A percentile compares a stretch with the other conserved stretches of the same genome.
These are phyloP conservation scores for Epithele typhae DNA, from an alignment of 768 basidiomycete genomes.

Conservation along the genomic window DNA sequence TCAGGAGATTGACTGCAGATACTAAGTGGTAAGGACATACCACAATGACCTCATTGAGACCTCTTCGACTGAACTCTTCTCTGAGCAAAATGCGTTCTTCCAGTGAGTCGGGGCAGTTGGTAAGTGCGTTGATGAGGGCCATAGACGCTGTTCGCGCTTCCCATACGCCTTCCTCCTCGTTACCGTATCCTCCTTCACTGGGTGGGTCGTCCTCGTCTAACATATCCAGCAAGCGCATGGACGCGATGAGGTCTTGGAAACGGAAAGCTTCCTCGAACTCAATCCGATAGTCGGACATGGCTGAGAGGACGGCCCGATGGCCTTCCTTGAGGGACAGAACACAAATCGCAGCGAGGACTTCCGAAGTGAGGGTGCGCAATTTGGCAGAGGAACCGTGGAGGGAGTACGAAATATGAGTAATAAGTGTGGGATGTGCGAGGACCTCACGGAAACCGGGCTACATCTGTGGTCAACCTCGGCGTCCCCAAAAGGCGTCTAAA, in stretches of 20 bases:
- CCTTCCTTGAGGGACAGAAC: constrained; percentile 68
- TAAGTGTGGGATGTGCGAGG: constrained; percentile 54
- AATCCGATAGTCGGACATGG: constrained; percentile 76
- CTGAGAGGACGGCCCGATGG: constrained; percentile 68
- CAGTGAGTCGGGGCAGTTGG: constrained; percentile 67
- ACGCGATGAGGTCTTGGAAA: constrained; percentile 70
- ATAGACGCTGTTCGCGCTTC: constrained; percentile 74
- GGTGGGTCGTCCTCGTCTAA: constrained; percentile 33
- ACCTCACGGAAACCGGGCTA: constrained; percentile 76
- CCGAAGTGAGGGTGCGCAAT: constrained; percentile 63
- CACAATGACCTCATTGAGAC: constrained; percentile 78
- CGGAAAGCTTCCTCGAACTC: constrained; percentile 70
- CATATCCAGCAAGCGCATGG: constrained; percentile 51
- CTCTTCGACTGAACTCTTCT: constrained; percentile 79
- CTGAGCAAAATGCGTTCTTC: constrained; percentile 77
- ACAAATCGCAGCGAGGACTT: constrained; percentile 82
- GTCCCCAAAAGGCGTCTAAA: not conserved
- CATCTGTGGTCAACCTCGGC: constrained; percentile 1
- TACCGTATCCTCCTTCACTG: constrained; percentile 31
- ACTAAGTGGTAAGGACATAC: constrained; percentile 42
- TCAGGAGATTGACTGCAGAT: not conserved
- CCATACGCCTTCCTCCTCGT: constrained; percentile 70
- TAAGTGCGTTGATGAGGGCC: constrained; percentile 75
- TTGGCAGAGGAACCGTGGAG: constrained; percentile 65
- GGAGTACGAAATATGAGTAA: constrained; percentile 70